Conservation (phyloP, 2,329 filamentous ascomycete species). For the Fusarium tupiense region DNA sequence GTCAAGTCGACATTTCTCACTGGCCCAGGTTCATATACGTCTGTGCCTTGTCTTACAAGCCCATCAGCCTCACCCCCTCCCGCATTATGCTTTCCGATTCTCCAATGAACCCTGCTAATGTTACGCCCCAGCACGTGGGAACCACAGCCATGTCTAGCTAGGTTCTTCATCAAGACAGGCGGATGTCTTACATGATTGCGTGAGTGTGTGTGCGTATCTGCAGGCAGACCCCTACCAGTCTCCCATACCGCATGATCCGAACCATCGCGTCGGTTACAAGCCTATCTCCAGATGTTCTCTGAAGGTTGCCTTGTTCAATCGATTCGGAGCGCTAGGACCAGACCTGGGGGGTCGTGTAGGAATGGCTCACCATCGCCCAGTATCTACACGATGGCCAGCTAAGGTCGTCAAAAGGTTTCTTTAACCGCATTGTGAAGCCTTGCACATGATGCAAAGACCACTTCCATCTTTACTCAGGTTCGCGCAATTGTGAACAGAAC, state of each 20-base stretch:
- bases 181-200: conserved; percentile 18
- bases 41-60: not conserved
- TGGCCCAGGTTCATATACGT: not conserved
- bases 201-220: conserved; percentile 1
- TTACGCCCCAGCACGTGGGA: conserved; percentile 15
- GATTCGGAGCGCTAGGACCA: not conserved
- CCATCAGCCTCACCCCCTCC: not conserved
- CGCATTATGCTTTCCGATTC: not conserved
- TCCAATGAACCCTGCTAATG: not conserved
- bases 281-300: not conserved
- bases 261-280: conserved; percentile 6
- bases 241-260: conserved; percentile 14
- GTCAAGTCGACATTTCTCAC: not conserved
- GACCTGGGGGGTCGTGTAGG: not conserved
- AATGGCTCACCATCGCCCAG: not conserved
- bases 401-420: not conserved
- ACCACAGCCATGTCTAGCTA: conserved; percentile 5
- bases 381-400: not conserved
- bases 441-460: conserved; percentile 40
- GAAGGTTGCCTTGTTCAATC: not conserved
- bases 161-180: conserved; percentile 6
- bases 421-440: not conserved
- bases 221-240: conserved; percentile 14
- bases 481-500: conserved; percentile 37
- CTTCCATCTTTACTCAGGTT: conserved; percentile 29